Conservation (phyloP, 2,329 filamentous ascomycete species). For the Helotiales sp. region DNA sequence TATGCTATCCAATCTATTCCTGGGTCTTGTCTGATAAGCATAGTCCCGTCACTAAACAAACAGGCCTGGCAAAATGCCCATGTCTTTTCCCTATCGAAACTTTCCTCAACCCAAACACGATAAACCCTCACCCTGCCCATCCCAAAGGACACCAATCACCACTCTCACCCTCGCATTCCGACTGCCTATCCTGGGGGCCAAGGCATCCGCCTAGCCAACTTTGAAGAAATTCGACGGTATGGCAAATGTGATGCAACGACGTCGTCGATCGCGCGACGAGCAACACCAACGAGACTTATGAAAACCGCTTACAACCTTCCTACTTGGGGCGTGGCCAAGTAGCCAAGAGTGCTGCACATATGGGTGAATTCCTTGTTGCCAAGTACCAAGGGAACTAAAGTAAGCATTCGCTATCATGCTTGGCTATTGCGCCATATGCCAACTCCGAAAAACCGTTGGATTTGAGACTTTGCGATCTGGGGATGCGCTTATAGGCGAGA, state of each 20-base stretch:
- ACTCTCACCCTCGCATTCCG: not conserved
- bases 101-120: not conserved
- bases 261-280: not conserved
- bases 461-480: not conserved
- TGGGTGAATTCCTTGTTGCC: not conserved
- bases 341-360: constrained; percentile 1
- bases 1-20: not conserved
- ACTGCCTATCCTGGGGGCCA: constrained; percentile 3
- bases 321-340: not conserved
- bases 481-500: not conserved
- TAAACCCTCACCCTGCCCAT: not conserved
- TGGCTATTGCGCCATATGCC: not conserved
- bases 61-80: not conserved
- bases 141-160: not conserved
- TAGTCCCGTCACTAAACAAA: not conserved
- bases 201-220: not conserved
- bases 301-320: not conserved
- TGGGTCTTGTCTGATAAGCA: not conserved
- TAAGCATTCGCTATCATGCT: constrained; percentile 7
- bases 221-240: too few species aligned
- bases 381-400: constrained; percentile 2
- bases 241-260: not conserved
- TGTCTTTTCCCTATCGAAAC: not conserved
- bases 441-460: not conserved
- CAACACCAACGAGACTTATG: not conserved